These are phyloP conservation scores for Anaeromyces robustus DNA, from an alignment of 192 early-diverging fungal species.

Conservation along the genomic window DNA sequence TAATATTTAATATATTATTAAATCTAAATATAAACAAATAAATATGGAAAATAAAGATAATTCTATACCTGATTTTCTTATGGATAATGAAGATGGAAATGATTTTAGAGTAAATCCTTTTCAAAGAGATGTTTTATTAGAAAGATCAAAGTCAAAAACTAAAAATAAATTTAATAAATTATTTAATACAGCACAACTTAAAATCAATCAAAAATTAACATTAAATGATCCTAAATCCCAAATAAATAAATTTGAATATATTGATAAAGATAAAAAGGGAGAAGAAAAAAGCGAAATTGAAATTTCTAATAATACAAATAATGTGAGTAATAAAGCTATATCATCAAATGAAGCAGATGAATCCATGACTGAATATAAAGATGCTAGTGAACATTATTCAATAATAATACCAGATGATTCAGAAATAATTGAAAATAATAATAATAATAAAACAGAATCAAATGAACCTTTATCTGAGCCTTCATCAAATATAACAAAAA, in stretches of 20 bases:
- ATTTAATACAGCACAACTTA: background rate
- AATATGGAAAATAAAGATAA: background rate
- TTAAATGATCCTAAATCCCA: background rate
- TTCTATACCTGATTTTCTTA: background rate
- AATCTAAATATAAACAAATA: background rate
- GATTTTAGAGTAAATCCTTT: background rate
- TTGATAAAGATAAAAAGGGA: background rate
- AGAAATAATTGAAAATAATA: background rate
- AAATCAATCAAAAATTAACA: background rate
- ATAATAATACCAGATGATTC: background rate
- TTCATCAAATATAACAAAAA: too few relatives aligned
- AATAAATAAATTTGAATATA: background rate
- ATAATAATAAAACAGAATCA: background rate
- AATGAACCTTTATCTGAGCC: background rate
- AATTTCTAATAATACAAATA: too few relatives aligned
- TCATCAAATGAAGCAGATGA: background rate
- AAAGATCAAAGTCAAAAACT: background rate
- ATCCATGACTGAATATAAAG: background rate
- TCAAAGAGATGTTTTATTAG: background rate
- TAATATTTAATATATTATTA: too few relatives aligned
- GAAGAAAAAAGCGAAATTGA: background rate
- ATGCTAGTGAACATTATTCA: background rate
- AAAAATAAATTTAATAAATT: background rate
- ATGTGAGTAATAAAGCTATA: too few relatives aligned
- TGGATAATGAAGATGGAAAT: background rate